A percentile compares a stretch with the other conserved stretches of the same genome.
phyloP scores from a whole-genome alignment of 148 eudicot genomes.

The Diospyros lotus region DNA sequence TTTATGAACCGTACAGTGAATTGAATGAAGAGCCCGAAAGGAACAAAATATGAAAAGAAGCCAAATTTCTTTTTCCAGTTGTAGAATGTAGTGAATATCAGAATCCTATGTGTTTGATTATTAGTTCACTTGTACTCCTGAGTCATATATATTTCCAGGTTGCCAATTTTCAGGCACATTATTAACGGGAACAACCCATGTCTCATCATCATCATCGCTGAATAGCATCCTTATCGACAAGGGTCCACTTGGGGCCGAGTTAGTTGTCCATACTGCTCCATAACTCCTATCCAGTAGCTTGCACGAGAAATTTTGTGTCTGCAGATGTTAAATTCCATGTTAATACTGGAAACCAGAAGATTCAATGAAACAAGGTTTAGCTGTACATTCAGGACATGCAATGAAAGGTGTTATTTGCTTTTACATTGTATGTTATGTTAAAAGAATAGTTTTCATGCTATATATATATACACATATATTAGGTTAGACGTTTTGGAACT shows the following conservation, averaged over 20 bases:
- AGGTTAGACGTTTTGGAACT: no score
- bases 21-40: neutral
- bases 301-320: conserved; percentile 62
- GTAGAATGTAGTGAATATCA: neutral
- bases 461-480: neutral
- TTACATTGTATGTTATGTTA: neutral
- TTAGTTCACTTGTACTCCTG: conserved; percentile 61
- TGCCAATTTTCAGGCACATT: conserved; percentile 64
- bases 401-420: neutral
- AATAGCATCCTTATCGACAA: conserved; percentile 62
- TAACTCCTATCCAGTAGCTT: conserved; percentile 59
- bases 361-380: neutral
- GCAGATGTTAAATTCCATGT: neutral
- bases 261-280: conserved; percentile 77
- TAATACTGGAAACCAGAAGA: neutral
- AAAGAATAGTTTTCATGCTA: neutral
- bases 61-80: neutral
- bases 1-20: neutral
- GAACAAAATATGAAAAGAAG: neutral
- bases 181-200: conserved; percentile 62
- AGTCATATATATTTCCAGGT: conserved; percentile 62
- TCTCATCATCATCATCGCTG: conserved; percentile 54
- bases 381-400: neutral
- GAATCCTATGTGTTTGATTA: conserved; percentile 4
- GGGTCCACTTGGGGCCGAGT: conserved; percentile 64